Evolutionary conservation across 345 rosid genomes (phyloP).

Genomic region (Barbarea vulgaris): DNA sequence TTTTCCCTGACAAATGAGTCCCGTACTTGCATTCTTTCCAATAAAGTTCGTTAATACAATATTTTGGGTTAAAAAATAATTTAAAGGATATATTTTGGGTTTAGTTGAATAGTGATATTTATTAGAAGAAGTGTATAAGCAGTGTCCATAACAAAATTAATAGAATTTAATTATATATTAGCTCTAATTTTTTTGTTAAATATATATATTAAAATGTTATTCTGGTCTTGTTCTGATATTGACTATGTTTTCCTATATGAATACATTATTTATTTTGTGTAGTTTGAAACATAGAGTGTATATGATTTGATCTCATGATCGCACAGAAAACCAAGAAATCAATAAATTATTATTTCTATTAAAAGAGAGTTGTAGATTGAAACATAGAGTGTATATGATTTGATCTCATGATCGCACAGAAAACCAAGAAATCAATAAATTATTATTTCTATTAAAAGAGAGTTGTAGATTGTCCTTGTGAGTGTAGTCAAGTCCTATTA

Average conservation of each 20-base stretch:
- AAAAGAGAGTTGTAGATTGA: slow-evolving; percentile 10
- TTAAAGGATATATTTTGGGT: too few relatives aligned
- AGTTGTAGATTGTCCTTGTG: background rate
- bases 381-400: background rate
- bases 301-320: slow-evolving; percentile 1
- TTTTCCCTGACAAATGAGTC: background rate
- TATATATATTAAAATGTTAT: background rate
- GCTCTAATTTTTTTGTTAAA: background rate
- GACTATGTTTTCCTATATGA: background rate
- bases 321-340: slow-evolving; percentile 29
- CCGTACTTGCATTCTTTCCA: background rate
- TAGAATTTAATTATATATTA: background rate
- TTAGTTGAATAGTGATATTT: background rate
- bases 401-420: slow-evolving; percentile 18
- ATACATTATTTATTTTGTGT: background rate
- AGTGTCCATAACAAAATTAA: background rate
- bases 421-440: slow-evolving; percentile 26
- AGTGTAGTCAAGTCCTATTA: slow-evolving; percentile 24
- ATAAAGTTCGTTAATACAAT: background rate
- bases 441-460: slow-evolving; percentile 21
- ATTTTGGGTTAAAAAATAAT: too few relatives aligned
- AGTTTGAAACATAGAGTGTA: background rate
- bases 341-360: slow-evolving; percentile 21
- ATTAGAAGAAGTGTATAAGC: background rate
- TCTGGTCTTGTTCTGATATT: background rate